A percentile compares a stretch with the other conserved stretches of the same genome.
These are phyloP conservation scores for Suillus placidus DNA, from an alignment of 768 basidiomycete genomes.

Conservation along the genomic window DNA sequence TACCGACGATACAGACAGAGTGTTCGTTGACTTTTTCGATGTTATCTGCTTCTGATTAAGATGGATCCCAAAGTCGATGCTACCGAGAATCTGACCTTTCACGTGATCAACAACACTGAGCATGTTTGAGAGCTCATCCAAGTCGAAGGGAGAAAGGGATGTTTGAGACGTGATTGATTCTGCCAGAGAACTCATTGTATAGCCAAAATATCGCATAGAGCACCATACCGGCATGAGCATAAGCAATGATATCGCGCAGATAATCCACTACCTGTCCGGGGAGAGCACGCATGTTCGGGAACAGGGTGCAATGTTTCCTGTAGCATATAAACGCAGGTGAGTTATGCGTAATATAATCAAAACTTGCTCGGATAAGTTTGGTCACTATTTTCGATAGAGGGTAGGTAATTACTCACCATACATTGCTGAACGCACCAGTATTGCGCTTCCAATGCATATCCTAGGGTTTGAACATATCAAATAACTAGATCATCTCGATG, in stretches of 20 bases:
- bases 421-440: slow-evolving; percentile 4
- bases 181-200: slow-evolving; percentile 16
- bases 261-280: background rate
- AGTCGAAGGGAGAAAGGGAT: slow-evolving; percentile 41
- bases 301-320: slow-evolving; percentile 31
- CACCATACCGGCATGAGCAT: slow-evolving; percentile 14
- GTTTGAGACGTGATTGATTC: slow-evolving; percentile 42
- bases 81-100: slow-evolving; percentile 31
- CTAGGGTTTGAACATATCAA: background rate
- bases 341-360: background rate
- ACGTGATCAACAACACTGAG: slow-evolving; percentile 32
- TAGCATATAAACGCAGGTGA: background rate
- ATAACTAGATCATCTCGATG: background rate
- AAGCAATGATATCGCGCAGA: slow-evolving; percentile 13
- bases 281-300: slow-evolving; percentile 14
- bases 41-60: slow-evolving; percentile 8
- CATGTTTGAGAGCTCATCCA: slow-evolving; percentile 40
- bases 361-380: background rate
- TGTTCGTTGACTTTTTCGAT: slow-evolving; percentile 11
- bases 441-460: slow-evolving; percentile 9
- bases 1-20: slow-evolving; percentile 14
- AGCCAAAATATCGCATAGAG: background rate
- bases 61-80: background rate
- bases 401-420: background rate
- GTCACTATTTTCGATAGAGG: background rate